Conservation (phyloP, 2,329 filamentous ascomycete species). For the Microsporum audouinii region DNA sequence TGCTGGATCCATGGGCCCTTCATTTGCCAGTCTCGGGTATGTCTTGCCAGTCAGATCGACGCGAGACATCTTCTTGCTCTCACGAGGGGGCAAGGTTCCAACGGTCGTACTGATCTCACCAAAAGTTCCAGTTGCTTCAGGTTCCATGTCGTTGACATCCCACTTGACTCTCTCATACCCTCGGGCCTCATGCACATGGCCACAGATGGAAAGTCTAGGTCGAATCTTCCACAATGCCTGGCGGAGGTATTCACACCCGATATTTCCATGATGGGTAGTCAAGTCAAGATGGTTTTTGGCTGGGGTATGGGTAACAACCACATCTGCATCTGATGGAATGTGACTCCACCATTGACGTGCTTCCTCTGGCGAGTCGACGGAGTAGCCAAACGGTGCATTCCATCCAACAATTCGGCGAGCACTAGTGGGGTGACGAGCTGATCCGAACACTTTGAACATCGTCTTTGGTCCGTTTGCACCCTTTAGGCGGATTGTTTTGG, state of each 20-base stretch:
- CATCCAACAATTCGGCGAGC: constrained; percentile 36
- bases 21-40: constrained; percentile 26
- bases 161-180: constrained; percentile 44
- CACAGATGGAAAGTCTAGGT: constrained; percentile 44
- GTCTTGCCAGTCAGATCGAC: constrained; percentile 41
- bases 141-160: constrained; percentile 18
- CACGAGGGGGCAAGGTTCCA: constrained; percentile 30
- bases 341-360: constrained; percentile 38
- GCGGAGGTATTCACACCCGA: constrained; percentile 41
- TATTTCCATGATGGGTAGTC: constrained; percentile 19
- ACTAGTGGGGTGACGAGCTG: constrained; percentile 41
- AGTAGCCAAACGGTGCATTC: constrained; percentile 38
- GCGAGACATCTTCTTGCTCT: constrained; percentile 44
- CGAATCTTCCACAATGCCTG: constrained; percentile 36
- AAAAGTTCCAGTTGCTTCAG: constrained; percentile 8
- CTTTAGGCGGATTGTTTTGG: constrained; percentile 35
- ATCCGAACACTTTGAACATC: constrained; percentile 47
- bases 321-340: constrained; percentile 42
- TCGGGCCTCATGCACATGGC: constrained; percentile 48
- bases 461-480: constrained; percentile 37
- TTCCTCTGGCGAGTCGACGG: constrained; percentile 19
- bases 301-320: constrained; percentile 48
- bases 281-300: constrained; percentile 41
- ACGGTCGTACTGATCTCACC: constrained; percentile 10
- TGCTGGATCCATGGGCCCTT: constrained; percentile 20